Evolutionary conservation across 2,329 filamentous ascomycete genomes (phyloP).

Genomic region (Botrytis cinerea): DNA sequence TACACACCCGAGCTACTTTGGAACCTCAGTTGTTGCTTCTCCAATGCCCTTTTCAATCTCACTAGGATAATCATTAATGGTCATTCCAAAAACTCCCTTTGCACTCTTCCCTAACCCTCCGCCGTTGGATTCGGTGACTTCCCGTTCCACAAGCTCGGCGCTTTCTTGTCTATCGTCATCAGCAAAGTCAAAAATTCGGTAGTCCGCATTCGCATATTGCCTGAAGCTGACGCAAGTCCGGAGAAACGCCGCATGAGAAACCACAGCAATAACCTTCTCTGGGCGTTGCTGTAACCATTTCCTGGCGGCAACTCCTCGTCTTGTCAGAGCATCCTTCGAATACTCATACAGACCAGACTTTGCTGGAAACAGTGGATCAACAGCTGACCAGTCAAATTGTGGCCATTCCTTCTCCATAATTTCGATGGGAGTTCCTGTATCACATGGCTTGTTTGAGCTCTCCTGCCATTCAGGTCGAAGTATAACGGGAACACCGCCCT

Average conservation of each 20-base stretch:
- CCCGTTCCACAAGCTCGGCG: constrained; percentile 38
- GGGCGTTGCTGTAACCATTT: constrained; percentile 38
- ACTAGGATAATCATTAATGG: constrained; percentile 1
- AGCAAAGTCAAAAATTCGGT: constrained; percentile 40
- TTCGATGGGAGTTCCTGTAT: constrained; percentile 36
- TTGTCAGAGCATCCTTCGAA: constrained; percentile 32
- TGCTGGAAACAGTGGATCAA: constrained; percentile 39
- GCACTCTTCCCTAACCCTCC: constrained; percentile 40
- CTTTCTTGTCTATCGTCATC: constrained; percentile 34
- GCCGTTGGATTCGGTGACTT: constrained; percentile 38
- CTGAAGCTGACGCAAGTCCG: constrained; percentile 35
- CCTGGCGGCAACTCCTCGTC: constrained; percentile 36
- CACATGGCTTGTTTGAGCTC: constrained; percentile 40
- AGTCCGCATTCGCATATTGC: constrained; percentile 41
- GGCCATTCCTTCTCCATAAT: constrained; percentile 40
- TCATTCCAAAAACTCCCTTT: constrained; percentile 31
- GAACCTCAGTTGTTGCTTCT: constrained; percentile 29
- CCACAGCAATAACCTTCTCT: constrained; percentile 42
- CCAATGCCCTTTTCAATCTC: constrained; percentile 20
- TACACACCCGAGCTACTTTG: constrained; percentile 21
- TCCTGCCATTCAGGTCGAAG: constrained; percentile 41
- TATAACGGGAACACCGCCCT: constrained; percentile 37
- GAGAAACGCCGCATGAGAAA: constrained; percentile 40
- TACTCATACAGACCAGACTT: constrained; percentile 40
- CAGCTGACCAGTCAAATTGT: constrained; percentile 40